Conservation (phyloP, 2,329 filamentous ascomycete species). For the Gaeumannomyces sp. region DNA sequence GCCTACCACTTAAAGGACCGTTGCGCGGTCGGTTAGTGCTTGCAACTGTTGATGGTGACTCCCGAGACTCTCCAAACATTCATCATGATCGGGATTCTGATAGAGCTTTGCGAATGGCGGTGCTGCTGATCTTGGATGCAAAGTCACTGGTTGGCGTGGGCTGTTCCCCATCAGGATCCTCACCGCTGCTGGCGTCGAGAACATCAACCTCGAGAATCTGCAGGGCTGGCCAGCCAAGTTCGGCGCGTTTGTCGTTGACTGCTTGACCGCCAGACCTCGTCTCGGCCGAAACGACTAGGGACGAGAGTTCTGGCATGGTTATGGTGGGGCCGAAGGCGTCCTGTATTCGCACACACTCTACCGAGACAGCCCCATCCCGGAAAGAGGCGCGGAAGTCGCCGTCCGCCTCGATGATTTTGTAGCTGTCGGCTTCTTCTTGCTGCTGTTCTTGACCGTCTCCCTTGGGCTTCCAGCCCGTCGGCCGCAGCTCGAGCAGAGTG, state of each 20-base stretch:
- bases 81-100: slow-evolving; percentile 22
- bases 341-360: slow-evolving; percentile 79
- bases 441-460: slow-evolving; percentile 23
- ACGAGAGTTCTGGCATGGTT: slow-evolving; percentile 69
- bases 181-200: slow-evolving; percentile 52
- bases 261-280: slow-evolving; percentile 76
- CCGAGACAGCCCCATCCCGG: slow-evolving; percentile 50
- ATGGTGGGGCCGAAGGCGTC: slow-evolving; percentile 90
- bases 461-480: slow-evolving; percentile 37
- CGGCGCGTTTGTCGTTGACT: slow-evolving; percentile 75
- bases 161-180: background rate
- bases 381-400: slow-evolving; percentile 50
- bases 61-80: background rate
- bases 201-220: slow-evolving; percentile 88
- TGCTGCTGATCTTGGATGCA: slow-evolving; percentile 84
- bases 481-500: slow-evolving; percentile 46
- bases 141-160: slow-evolving; percentile 53
- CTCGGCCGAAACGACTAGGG: slow-evolving; percentile 81
- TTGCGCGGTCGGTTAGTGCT: too few relatives aligned
- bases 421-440: slow-evolving; percentile 19
- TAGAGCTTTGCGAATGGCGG: slow-evolving; percentile 61
- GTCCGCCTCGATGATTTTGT: slow-evolving; percentile 25
- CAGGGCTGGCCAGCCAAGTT: slow-evolving; percentile 69
- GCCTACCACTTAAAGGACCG: background rate
- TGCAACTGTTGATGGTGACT: background rate